Conservation (phyloP, 2,329 filamentous ascomycete genomes). For the Bipolaris gigantea region DNA sequence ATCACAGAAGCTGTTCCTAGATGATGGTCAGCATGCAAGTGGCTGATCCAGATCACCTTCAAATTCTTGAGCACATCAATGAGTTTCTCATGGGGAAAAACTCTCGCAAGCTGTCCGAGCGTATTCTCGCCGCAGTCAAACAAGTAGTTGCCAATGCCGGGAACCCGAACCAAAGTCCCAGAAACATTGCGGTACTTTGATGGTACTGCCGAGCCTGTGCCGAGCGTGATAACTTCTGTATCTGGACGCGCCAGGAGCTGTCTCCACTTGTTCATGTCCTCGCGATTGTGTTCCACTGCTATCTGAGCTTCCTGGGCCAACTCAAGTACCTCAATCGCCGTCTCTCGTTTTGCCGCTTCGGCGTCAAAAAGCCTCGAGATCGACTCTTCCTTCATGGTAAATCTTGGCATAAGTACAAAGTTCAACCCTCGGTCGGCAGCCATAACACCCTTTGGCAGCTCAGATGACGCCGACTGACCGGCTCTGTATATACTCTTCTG, state of each 20-base stretch:
- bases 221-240: slow-evolving; percentile 81
- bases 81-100: slow-evolving; percentile 67
- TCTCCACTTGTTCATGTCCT: slow-evolving; percentile 58
- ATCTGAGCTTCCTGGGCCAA: slow-evolving; percentile 54
- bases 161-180: slow-evolving; percentile 79
- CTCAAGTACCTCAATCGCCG: slow-evolving; percentile 52
- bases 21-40: slow-evolving; percentile 95
- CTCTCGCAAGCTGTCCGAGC: slow-evolving; percentile 78
- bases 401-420: slow-evolving; percentile 52
- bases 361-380: slow-evolving; percentile 51
- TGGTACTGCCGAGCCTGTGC: slow-evolving; percentile 86
- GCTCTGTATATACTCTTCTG: slow-evolving; percentile 33
- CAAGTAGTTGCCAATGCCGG: slow-evolving; percentile 82
- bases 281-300: slow-evolving; percentile 41
- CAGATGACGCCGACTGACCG: neutral
- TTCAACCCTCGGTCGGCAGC: slow-evolving; percentile 48
- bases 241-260: slow-evolving; percentile 72
- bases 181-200: slow-evolving; percentile 97
- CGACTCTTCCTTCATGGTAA: slow-evolving; percentile 35
- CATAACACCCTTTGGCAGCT: slow-evolving; percentile 24
- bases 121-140: slow-evolving; percentile 94
- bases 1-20: slow-evolving; percentile 82
- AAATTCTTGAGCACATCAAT: slow-evolving; percentile 75
- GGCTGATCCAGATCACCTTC: slow-evolving; percentile 86
- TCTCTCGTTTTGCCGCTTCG: slow-evolving; percentile 47